Evolutionary conservation across 2,329 filamentous ascomycete genomes (phyloP), one percentile per base, ranked within the genome.

Genomic region (Beauveria bassiana): DNA sequence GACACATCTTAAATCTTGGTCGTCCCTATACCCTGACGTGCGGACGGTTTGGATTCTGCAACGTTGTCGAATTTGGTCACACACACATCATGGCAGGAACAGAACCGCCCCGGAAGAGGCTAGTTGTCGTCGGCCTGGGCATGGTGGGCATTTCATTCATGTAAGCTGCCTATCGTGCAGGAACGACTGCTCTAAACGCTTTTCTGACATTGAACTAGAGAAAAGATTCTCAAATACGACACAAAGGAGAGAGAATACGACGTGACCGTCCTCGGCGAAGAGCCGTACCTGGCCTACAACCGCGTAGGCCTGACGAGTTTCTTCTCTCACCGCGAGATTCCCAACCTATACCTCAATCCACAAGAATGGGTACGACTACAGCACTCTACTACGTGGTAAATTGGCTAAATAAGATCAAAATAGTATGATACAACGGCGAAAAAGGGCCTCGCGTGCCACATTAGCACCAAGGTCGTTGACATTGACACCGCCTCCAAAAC

Each of bases 81-180:
- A 18, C 9, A 26, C n/a, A 20, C 52, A 45, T n/a, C 42, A 62
- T 52, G 54, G 43, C 24, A 43, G 50, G 22, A 26, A 47, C 12
- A 26, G 22, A 49, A 14, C 20, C 40, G 12, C 54, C 62, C 64
- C 69, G 65, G 51, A 91, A 90, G 72, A 86, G 81, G 70, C 76
- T 96, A 42, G 91, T 96, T 2, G 86, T 96, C 43, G 90, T 96
- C 45, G 92, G 92, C 10, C 75, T 96, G 74, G 92, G 92, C 2
- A 97, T 97, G 93, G 92, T 96, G 50, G 91, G 89, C 45, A 88
- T 95, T 67, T 87, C 89, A 47, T 93, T 96, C 72, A 91, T 96
- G 89, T 93, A 76, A 80, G 88, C 34, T 18, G 28, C 0, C 5
- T 14, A 3, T 4, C 58, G 1, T 16, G 14, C 46, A 5, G n/a